phyloP scores from a whole-genome alignment of 192 early-diverging fungal species.

The Pilobolus umbonatus region DNA sequence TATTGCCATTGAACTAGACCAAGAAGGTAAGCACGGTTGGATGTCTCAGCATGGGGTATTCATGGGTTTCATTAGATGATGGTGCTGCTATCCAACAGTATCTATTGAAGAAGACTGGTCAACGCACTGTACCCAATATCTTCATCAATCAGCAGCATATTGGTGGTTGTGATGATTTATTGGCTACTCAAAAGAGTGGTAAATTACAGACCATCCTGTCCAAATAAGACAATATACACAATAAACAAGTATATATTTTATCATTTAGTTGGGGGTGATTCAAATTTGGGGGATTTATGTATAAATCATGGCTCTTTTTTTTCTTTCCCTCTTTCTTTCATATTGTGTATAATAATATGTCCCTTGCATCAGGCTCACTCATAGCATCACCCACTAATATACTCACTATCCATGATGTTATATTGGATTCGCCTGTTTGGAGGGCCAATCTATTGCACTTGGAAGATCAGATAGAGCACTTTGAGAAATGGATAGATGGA shows the following conservation, averaged over 20 bases:
- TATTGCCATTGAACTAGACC: slow-evolving; percentile 52
- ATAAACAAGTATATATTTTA: too few relatives aligned
- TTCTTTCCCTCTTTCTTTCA: too few relatives aligned
- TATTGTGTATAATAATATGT: too few relatives aligned
- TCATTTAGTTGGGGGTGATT: too few relatives aligned
- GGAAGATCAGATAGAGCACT: slow-evolving; percentile 53
- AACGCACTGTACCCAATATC: slow-evolving; percentile 75
- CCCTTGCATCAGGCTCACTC: too few relatives aligned
- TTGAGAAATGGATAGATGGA: slow-evolving; percentile 49
- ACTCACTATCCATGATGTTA: slow-evolving; percentile 46
- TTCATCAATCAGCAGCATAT: slow-evolving; percentile 63
- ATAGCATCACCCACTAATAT: slow-evolving; percentile 24
- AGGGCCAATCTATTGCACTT: slow-evolving; percentile 48
- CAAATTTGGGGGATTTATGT: too few relatives aligned
- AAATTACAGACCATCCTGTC: slow-evolving; percentile 45
- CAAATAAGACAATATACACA: too few relatives aligned
- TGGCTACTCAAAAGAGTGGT: slow-evolving; percentile 36
- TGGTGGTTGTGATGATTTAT: slow-evolving; percentile 58
- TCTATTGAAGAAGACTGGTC: slow-evolving; percentile 49
- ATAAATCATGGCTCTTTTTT: too few relatives aligned
- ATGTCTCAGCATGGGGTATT: background rate
- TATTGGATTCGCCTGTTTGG: slow-evolving; percentile 50
- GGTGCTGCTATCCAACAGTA: slow-evolving; percentile 57
- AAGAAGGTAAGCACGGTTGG: slow-evolving; percentile 31
- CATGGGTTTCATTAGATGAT: slow-evolving; percentile 20